Evolutionary conservation across 805 yeast species (phyloP), one percentile per base, ranked within the genome.

Genomic region (Candida nonsorbophila): DNA sequence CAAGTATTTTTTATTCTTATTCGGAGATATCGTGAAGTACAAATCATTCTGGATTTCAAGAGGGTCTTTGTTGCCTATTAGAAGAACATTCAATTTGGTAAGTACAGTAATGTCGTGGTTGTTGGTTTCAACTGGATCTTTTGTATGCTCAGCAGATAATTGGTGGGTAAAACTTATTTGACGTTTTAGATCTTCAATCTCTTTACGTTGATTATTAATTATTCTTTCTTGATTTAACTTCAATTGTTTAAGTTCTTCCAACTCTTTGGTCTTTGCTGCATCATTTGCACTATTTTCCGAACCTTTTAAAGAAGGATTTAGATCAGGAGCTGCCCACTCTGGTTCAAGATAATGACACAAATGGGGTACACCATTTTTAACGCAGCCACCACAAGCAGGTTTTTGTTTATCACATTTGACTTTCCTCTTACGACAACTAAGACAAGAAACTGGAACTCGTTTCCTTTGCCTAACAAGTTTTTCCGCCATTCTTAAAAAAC

Each of bases 301-400:
- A 20, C 17, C 32, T 16, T 20, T n/a, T n/a, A n/a, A n/a, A n/a
- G n/a, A n/a, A n/a, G n/a, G n/a, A n/a, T n/a, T n/a, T n/a, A n/a
- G n/a, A n/a, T n/a, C n/a, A n/a, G n/a, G n/a, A n/a, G n/a, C 43
- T 8, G 52, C 40, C 71, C 71, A 64, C 14, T 40, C 47, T 1
- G 71, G 71, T 26, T 61, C 69, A 15, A 55, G 27, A 33, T 62
- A 64, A 24, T 55, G 56, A 33, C 71, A 64, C 14, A 57, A 35
- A 39, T 62, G 67, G 13, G 53, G 50, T 16, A 62, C 69, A 9
- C 62, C 62, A 35, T 64, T 58, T 31, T 49, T 50, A 8, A 56
- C 47, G 42, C 71, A 64, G 5, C 67, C 68, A 3, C 61, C 51
- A 39, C 71, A 64, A 5, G 58, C 46, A 3, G 71, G 71, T 27